Evolutionary conservation across 1,139 yeast genomes (phyloP), one percentile per base, ranked within the genome.

Genomic region (Debaryomyces udenii): DNA sequence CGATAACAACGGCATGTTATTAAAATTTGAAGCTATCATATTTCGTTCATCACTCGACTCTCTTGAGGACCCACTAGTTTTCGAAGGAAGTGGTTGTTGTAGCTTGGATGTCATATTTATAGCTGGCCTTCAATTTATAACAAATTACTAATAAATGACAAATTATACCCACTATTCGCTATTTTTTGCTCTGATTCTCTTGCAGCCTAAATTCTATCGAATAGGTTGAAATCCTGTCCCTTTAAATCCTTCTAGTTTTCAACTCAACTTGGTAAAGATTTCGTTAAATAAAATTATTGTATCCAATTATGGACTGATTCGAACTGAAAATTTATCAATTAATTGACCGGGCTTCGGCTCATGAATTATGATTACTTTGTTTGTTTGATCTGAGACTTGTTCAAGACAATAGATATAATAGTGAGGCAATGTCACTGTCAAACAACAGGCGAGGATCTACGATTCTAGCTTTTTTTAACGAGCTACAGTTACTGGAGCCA

Each of bases 1-100:
- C 9, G 72, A 66, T 14, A 68, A 54, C 20, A 69, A 55, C 6
- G 73, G 63, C 62, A 68, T 66, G 34, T 64, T 46, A 9, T 53
- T 49, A 39, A 58, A 57, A 16, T 55, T 22, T 5, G 22, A n/a
- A 4, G 23, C 38, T 3, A 39, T 26, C 28, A 24, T 29, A 4
- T 27, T 31, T 18, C 23, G 34, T 4, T 17, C n/a, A 10, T 35
- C 35, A 4, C 17, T 24, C 9, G 37, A n/a, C 10, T 26, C 37
- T 7, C 23, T 11, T 3, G n/a, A n/a, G 17, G n/a, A 17, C 7
- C 16, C 27, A 5, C 22, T 7, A 9, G 11, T 11, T 16, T 23
- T 34, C 16, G 31, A 26, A 3, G 49, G 47, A 18, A 26, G 31
- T 17, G 47, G 49, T 11, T 44, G 41, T 37, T 47, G 39, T 24